Evolutionary conservation across 192 early-diverging fungal genomes (phyloP).

Genomic region (Rhizophlyctis rosea): DNA sequence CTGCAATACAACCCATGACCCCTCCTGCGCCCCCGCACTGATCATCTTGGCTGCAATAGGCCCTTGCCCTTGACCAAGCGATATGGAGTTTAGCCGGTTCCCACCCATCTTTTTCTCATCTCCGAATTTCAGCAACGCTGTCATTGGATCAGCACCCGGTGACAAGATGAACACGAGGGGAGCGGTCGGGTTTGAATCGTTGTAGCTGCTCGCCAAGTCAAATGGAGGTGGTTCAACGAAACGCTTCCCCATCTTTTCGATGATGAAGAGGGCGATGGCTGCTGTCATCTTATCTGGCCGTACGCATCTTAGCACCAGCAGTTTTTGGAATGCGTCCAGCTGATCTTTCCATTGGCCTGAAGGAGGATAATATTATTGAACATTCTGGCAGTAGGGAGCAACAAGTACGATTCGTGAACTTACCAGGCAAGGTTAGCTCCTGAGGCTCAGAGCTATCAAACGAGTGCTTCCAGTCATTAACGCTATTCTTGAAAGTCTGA

Average conservation of each 20-base stretch:
- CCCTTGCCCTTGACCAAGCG: constrained; percentile 61
- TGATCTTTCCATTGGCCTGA: constrained; percentile 40
- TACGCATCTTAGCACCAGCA: constrained; percentile 48
- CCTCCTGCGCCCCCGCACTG: constrained; percentile 39
- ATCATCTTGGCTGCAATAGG: constrained; percentile 63
- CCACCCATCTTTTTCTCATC: constrained; percentile 57
- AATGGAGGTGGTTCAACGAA: constrained; percentile 63
- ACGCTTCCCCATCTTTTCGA: constrained; percentile 53
- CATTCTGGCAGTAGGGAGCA: too few relatives aligned
- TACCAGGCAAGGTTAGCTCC: constrained; percentile 42
- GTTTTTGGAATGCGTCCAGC: constrained; percentile 47
- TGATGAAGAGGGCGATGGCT: constrained; percentile 48
- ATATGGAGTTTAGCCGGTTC: constrained; percentile 51
- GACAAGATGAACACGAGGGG: constrained; percentile 60
- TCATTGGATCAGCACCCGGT: constrained; percentile 62
- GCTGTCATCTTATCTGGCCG: constrained; percentile 57
- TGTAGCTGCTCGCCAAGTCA: constrained; percentile 57
- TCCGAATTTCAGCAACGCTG: constrained; percentile 50
- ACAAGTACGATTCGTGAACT: too few relatives aligned
- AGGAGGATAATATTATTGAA: too few relatives aligned
- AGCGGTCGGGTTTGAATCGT: constrained; percentile 46
- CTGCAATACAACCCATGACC: constrained; percentile 59
- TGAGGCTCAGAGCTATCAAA: constrained; percentile 55
- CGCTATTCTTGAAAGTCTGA: constrained; percentile 27
- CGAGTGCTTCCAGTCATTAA: constrained; percentile 44